Conservation (phyloP, 768 basidiomycete species). For the Heimioporus sp. region DNA sequence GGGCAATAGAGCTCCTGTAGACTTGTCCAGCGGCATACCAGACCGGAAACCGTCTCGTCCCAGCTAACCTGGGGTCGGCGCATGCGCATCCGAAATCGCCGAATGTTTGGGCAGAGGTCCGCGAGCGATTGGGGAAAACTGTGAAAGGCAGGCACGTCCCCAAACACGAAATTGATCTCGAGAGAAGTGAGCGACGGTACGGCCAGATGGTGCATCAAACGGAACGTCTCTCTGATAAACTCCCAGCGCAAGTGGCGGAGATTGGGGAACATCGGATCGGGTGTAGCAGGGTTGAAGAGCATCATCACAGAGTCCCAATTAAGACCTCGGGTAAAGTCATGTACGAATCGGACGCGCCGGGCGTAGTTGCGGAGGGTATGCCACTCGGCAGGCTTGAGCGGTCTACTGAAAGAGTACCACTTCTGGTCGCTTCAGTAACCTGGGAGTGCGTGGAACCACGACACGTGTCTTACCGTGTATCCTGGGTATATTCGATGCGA, state of each 20-base stretch:
- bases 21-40: conserved; percentile 16
- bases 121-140: conserved; percentile 17
- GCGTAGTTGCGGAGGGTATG: conserved; percentile 9
- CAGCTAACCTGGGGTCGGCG: conserved; percentile 11
- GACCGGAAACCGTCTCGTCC: conserved; percentile 9
- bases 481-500: conserved; percentile 13
- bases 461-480: conserved; percentile 1
- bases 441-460: neutral
- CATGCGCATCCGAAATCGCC: conserved; percentile 10
- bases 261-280: conserved; percentile 17
- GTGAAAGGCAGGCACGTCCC: conserved; percentile 15
- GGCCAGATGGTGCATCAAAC: conserved; percentile 14
- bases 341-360: conserved; percentile 11
- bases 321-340: conserved; percentile 14
- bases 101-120: conserved; percentile 15
- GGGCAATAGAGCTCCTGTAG: conserved; percentile 15
- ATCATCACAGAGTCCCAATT: conserved; percentile 15
- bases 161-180: conserved; percentile 19
- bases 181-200: conserved; percentile 15
- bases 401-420: conserved; percentile 17
- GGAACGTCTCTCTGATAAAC: conserved; percentile 14
- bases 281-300: conserved; percentile 13
- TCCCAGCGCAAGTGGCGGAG: conserved; percentile 21
- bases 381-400: conserved; percentile 8
- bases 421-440: neutral